Percentiles rank a stretch among this genome's conserved stretches.
phyloP scores from a whole-genome alignment of 2,329 filamentous ascomycete species.

The Colletotrichum spinosum region DNA sequence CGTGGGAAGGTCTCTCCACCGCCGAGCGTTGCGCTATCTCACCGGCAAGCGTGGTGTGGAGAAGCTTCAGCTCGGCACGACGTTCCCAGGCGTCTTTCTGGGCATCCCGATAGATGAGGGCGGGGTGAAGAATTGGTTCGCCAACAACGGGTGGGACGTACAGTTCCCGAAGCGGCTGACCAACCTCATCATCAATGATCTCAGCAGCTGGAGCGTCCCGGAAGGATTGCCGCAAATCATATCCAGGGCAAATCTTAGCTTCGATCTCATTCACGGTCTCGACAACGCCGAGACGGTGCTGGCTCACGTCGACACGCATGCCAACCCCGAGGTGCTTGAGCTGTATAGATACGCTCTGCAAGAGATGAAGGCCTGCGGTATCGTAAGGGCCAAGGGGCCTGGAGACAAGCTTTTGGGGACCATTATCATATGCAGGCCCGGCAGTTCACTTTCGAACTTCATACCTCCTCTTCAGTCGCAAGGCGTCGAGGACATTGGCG shows the following conservation, averaged over 20 bases:
- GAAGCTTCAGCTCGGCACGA: slow-evolving; percentile 83
- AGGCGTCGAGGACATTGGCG: slow-evolving; percentile 71
- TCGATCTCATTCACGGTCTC: slow-evolving; percentile 85
- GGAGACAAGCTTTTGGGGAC: slow-evolving; percentile 79
- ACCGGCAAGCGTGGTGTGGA: slow-evolving; percentile 77
- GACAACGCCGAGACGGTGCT: slow-evolving; percentile 81
- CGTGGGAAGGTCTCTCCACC: slow-evolving; percentile 90
- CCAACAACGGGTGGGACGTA: slow-evolving; percentile 88
- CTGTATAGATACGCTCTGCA: slow-evolving; percentile 82
- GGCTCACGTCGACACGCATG: slow-evolving; percentile 78
- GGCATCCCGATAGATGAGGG: slow-evolving; percentile 77
- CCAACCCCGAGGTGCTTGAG: slow-evolving; percentile 81
- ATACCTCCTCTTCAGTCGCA: slow-evolving; percentile 75
- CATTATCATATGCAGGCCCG: slow-evolving; percentile 81
- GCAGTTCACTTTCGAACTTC: slow-evolving; percentile 75
- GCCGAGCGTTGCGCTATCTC: slow-evolving; percentile 82
- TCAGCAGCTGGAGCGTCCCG: slow-evolving; percentile 80
- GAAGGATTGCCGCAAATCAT: slow-evolving; percentile 81
- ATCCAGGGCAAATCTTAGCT: slow-evolving; percentile 78
- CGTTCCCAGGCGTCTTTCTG: slow-evolving; percentile 86
- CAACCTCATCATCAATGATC: slow-evolving; percentile 79
- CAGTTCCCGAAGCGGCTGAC: slow-evolving; percentile 66
- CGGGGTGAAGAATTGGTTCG: slow-evolving; percentile 80
- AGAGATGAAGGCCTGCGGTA: slow-evolving; percentile 78
- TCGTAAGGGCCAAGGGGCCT: slow-evolving; percentile 82